Conservation (phyloP, 2,329 filamentous ascomycete species). For the Alternaria dauci region DNA sequence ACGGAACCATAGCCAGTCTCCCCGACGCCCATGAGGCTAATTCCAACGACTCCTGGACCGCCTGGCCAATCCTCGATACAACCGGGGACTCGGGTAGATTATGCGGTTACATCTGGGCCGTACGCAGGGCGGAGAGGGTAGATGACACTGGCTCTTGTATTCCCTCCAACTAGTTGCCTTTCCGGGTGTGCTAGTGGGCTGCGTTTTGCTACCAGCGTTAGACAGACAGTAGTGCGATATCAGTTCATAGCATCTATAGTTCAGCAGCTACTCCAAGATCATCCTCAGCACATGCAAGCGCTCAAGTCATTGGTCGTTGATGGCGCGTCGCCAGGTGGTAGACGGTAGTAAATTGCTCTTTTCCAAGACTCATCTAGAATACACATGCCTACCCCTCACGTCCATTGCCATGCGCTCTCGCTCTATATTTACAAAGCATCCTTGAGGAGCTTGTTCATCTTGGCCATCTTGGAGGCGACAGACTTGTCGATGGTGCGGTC, state of each 20-base stretch:
- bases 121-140: background rate
- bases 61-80: background rate
- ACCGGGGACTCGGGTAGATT: background rate
- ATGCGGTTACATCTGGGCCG: background rate
- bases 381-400: constrained; percentile 39
- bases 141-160: background rate
- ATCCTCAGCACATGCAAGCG: background rate
- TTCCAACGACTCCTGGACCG: background rate
- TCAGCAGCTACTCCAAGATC: background rate
- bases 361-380: constrained; percentile 46
- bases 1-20: background rate
- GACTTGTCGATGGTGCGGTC: constrained; percentile 98
- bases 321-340: constrained; percentile 7
- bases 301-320: background rate
- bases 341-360: constrained; percentile 35
- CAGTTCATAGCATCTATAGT: background rate
- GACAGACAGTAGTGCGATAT: background rate
- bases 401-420: constrained; percentile 16
- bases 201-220: background rate
- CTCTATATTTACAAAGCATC: constrained; percentile 85
- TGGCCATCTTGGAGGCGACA: constrained; percentile 92
- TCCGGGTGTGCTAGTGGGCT: background rate
- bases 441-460: constrained; percentile 99
- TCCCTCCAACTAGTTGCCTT: background rate
- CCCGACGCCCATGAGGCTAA: background rate